Evolutionary conservation across 2,329 filamentous ascomycete species (phyloP), one percentile per base, ranked within the genome.

Genomic region (Stemphylium vesicarium): DNA sequence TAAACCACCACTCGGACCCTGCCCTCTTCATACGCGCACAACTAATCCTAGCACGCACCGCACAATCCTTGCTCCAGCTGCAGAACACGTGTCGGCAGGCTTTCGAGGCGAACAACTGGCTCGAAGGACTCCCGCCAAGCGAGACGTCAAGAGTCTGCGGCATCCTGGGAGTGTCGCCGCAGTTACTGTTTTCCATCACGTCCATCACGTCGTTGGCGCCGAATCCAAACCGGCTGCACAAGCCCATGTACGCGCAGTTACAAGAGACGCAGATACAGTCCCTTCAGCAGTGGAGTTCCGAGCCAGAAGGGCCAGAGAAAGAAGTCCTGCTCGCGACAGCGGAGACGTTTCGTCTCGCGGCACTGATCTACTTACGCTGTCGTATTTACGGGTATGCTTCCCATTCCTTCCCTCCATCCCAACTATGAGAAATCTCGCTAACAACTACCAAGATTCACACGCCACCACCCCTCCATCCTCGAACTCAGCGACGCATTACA

Each of bases 291-390:
- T 73, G 68, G 69, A 68, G 61, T 3, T 12, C 52, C 3, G 71
- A 72, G 44, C 43, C 52, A 4, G 60, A 61, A 33, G 64, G 68
- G 6, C 53, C 63, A 3, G 62, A 57, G 10, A 67, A 63, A 10
- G 69, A 72, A 13, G 55, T 72, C 3, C 18, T 72, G 0, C 53
- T 72, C 15, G 66, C 69, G 2, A 72, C 69, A 37, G 68, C 66
- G 13, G 70, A 73, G 33, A 58, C 66, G 2, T 72, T 71, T 31
- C 62, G 70, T n/a, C 56, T 73, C 10, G 70, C 70, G n/a, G 60
- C 68, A 15, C 54, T 71, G 9, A 68, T 73, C 39, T 72, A 73
- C 44, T 53, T 73, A 13, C 68, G 65, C 26, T 72, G 68, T 39
- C 69, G 69, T 7, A 33, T 73, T 13, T 70, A 69, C 40, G 70